phyloP scores from a whole-genome alignment of 169 alveolate genomes.

The Plasmodium ovale region DNA sequence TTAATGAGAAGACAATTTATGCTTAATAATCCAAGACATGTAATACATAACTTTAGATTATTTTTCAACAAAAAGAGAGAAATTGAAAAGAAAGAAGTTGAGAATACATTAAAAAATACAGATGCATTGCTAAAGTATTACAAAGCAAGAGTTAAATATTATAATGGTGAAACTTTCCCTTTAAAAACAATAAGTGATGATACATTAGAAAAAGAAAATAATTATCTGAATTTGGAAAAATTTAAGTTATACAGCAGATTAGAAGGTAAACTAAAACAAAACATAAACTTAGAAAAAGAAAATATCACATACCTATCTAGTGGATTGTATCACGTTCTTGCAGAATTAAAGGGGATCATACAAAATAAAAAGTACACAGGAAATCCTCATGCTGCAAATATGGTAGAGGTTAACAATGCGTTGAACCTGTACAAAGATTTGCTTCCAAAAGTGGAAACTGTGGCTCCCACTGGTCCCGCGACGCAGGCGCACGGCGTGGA shows the following conservation, averaged over 20 bases:
- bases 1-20: constrained; percentile 4
- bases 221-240: constrained; percentile 22
- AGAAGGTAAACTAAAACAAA: constrained; percentile 23
- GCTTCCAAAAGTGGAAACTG: constrained; percentile 27
- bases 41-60: not conserved
- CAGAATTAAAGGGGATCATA: constrained; percentile 40
- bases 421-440: constrained; percentile 7
- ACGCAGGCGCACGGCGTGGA: not conserved
- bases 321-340: constrained; percentile 30
- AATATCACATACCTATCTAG: constrained; percentile 27
- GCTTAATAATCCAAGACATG: constrained; percentile 19
- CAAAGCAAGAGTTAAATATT: constrained; percentile 33
- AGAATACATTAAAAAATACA: constrained; percentile 32
- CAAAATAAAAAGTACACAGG: constrained; percentile 29
- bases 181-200: constrained; percentile 31
- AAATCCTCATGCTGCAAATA: not conserved
- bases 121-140: constrained; percentile 37
- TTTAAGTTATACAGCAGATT: constrained; percentile 34
- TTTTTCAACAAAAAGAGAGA: constrained; percentile 49
- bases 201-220: constrained; percentile 32
- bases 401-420: not conserved
- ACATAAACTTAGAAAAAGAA: constrained; percentile 32
- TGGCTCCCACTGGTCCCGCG: too few species aligned
- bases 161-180: constrained; percentile 37
- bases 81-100: constrained; percentile 19